phyloP scores from a whole-genome alignment of 345 rosid genomes.

The Arabidopsis suecica region DNA sequence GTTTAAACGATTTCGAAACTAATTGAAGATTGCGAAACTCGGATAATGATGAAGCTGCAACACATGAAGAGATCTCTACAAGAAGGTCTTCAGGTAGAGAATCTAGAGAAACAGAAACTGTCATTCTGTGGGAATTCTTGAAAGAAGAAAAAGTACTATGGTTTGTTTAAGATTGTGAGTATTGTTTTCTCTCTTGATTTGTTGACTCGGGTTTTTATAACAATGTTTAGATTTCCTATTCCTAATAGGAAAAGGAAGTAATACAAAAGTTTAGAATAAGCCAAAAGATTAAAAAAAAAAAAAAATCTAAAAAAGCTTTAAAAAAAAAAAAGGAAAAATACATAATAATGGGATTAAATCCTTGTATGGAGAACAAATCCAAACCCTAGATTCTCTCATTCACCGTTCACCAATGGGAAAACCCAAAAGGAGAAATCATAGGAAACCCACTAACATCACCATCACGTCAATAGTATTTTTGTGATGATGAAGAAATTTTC shows the following conservation, averaged over 20 bases:
- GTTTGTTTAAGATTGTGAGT: background rate
- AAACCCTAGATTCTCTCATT: background rate
- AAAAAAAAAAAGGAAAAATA: no score
- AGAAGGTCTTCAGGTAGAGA: slow-evolving; percentile 29
- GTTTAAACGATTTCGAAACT: slow-evolving; percentile 25
- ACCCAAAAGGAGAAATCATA: background rate
- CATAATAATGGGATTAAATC: no score
- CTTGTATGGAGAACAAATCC: background rate
- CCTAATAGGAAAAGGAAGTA: background rate
- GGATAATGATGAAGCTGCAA: slow-evolving; percentile 4
- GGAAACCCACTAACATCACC: background rate
- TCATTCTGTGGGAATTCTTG: background rate
- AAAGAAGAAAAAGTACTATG: slow-evolving; percentile 2
- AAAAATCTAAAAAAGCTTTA: no score
- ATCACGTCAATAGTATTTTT: no score
- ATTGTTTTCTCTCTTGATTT: background rate
- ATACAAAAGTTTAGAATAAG: background rate
- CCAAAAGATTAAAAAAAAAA: no score
- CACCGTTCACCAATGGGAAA: background rate
- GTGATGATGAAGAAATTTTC: no score
- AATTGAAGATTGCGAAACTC: background rate
- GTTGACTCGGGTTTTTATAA: background rate
- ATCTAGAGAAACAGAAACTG: background rate
- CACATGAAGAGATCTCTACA: slow-evolving; percentile 8
- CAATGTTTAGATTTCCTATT: background rate